These are phyloP conservation scores for Gossypium bickii DNA, from an alignment of 345 rosid genomes.

Conservation along the genomic window DNA sequence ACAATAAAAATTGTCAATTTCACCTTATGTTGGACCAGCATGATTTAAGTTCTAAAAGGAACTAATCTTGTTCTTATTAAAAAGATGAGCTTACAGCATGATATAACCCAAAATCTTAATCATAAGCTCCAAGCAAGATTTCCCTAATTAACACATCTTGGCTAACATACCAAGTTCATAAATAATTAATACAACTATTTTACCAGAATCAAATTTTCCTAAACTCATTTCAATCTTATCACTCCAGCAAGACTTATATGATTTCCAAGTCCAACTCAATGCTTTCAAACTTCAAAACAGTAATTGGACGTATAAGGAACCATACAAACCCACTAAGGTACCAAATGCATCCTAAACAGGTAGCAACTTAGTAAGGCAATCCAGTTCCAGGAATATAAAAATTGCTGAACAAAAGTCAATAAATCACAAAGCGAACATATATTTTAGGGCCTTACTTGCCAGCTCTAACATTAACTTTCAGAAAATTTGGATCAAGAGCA, in stretches of 20 bases:
- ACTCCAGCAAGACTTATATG: not conserved
- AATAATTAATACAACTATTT: not conserved
- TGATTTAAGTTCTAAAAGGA: not conserved
- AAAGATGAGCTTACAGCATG: not conserved
- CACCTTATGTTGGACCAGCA: not conserved
- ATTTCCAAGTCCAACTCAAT: not conserved
- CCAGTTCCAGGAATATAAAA: not conserved
- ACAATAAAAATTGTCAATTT: not conserved
- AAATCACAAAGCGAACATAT: not conserved
- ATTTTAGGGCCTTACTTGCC: constrained; percentile 64
- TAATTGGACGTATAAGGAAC: not conserved
- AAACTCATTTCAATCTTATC: not conserved
- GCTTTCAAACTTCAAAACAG: not conserved
- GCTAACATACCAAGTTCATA: not conserved
- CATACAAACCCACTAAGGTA: not conserved
- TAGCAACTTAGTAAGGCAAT: not conserved
- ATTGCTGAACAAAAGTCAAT: not conserved
- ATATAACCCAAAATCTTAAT: not conserved
- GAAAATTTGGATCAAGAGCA: constrained; percentile 66
- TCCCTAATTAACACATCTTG: constrained; percentile 1
- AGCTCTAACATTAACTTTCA: constrained; percentile 75
- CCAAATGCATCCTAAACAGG: not conserved
- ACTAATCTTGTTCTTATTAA: not conserved
- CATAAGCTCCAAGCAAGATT: not conserved
- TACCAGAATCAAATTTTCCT: not conserved